Evolutionary conservation across 2,329 filamentous ascomycete species (phyloP), one percentile per base, ranked within the genome.

Genomic region (Claviceps sp.): DNA sequence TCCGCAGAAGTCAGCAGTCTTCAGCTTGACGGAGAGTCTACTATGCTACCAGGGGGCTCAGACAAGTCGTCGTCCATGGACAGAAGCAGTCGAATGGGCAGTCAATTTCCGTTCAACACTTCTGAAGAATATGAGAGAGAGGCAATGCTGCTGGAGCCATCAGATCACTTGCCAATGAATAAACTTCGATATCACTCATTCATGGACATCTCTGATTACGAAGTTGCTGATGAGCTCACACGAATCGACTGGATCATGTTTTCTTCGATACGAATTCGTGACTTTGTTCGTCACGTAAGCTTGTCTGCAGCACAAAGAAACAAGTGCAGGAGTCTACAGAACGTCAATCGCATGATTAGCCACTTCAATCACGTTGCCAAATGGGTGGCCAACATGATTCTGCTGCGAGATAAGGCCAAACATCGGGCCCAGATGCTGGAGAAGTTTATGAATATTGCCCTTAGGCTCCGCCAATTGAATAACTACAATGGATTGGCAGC

Each of bases 171-270:
- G 50, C 78, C 82, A 1, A 77, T 95, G 55, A 87, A 83, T 59
- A 97, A 97, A 66, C 74, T 84, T 43, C 86, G 93, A 55, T 98
- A 93, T 75, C 88, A 90, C 58, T 81, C 85, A 50, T 87, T 97
- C 58, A 95, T 97, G 84, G 86, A 87, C 39, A 84, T 85, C 24
- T 77, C 86, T 1, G 85, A 94, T 50, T 87, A 95, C 55, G 81
- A 89, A 48, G 84, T 97, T 58, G 91, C 91, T 16, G 84, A 85
- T 54, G 93, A 98, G 67, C 78, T 98, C 61, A 97, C 93, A 4
- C 79, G 91, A 55, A 95, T 98, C 52, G 93, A 98, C 69, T 97
- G 91, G 91, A 83, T 94, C 66, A 93, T 97, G 85, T 97, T 96
- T 67, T 94, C 87, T 50, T 90, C 89, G 1, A 95, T 97, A 56